Evolutionary conservation across 495 filamentous ascomycete genomes (phyloP), one percentile per base, ranked within the genome.

Genomic region (Emericellopsis terricola): DNA sequence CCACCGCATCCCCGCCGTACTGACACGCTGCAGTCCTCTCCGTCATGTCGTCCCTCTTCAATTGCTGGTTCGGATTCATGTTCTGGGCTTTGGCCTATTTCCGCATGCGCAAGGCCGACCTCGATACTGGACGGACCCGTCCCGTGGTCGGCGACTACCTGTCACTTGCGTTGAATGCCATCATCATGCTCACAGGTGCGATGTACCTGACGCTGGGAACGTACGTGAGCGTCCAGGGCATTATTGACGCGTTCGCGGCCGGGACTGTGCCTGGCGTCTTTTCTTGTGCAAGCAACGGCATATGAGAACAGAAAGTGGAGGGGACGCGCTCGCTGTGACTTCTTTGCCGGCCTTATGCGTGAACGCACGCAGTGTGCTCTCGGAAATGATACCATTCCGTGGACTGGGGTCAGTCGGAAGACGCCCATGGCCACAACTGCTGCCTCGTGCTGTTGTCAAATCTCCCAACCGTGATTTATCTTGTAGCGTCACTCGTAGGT

Each of bases 21-120:
- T 8, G 17, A 26, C 15, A 28, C 17, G 26, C 4, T 4, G 3
- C 15, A 62, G 57, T 92, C 23, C 61, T 87, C 8, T 77, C 76
- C 6, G 67, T 92, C 34, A 85, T 91, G 81, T 86, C 80, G 41
- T 80, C 81, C 13, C 68, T 92, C 10, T 92, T 92, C 44, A 83
- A 92, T 52, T 83, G 78, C 16, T 91, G 89, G 59, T 92, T 92
- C 40, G 83, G 83, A 13, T 92, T 87, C 57, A 87, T 91, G 45
- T 92, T 89, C 65, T 92, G 83, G 83, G 83, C 82, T 19, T 69
- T 81, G 3, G 83, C 83, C 1, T 92, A 89, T 48, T 64, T 89
- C 40, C 71, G 80, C 19, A 85, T 92, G 83, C 63, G 82, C 11
- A 50, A 55, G 28, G 75, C 64, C 0, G 80, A 87, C 37, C 62